These are phyloP conservation scores for Pythium chondricola DNA, from an alignment of 352 stramenopile species.

Conservation along the genomic window DNA sequence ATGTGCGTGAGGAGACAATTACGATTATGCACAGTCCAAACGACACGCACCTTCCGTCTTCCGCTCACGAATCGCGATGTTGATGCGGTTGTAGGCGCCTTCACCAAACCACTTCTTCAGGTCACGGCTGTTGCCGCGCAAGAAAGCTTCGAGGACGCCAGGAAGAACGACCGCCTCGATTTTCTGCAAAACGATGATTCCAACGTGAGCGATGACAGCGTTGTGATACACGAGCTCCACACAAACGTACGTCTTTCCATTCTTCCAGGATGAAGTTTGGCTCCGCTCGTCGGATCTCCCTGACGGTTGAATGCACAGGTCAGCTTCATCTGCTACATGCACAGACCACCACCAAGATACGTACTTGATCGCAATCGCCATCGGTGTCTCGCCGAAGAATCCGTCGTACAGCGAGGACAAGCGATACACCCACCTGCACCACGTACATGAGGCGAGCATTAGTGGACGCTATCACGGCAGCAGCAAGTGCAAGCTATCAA, in stretches of 20 bases:
- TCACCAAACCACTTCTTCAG: slow-evolving; percentile 96
- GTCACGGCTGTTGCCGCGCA: slow-evolving; percentile 92
- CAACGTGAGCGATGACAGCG: no score
- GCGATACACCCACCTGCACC: slow-evolving; percentile 90
- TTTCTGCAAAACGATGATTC: slow-evolving; percentile 27
- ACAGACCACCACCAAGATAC: no score
- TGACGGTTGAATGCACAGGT: no score
- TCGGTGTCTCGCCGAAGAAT: slow-evolving; percentile 95
- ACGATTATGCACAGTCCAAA: background rate
- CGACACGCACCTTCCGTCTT: slow-evolving; percentile 85
- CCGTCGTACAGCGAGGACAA: slow-evolving; percentile 97
- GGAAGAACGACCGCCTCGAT: slow-evolving; percentile 93
- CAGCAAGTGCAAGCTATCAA: slow-evolving; percentile 2
- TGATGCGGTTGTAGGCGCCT: slow-evolving; percentile 92
- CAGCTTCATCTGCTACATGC: no score
- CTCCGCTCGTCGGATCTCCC: slow-evolving; percentile 94
- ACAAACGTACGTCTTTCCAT: slow-evolving; percentile 79
- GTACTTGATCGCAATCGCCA: slow-evolving; percentile 89
- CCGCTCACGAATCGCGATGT: slow-evolving; percentile 91
- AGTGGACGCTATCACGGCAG: no score
- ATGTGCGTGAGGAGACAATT: background rate
- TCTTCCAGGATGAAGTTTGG: slow-evolving; percentile 96
- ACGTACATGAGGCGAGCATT: no score
- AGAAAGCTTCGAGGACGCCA: slow-evolving; percentile 92
- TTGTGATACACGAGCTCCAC: no score